Evolutionary conservation across 1,139 yeast genomes (phyloP).

Genomic region (Wickerhamiella infanticola): DNA sequence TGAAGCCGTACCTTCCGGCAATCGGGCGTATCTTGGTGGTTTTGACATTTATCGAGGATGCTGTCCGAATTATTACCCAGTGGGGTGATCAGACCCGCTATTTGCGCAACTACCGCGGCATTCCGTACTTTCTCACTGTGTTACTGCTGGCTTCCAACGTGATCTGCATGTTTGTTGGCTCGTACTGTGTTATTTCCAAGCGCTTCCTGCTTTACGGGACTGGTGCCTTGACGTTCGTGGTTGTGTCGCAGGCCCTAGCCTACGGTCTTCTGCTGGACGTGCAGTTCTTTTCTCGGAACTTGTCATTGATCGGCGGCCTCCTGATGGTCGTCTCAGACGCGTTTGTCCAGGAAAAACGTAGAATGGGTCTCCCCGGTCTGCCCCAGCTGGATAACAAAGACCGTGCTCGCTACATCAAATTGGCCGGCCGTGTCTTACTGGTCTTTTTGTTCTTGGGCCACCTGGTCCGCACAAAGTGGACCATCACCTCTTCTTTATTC

Average conservation of each 20-base stretch:
- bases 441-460: slow-evolving; percentile 78
- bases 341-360: slow-evolving; percentile 63
- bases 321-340: slow-evolving; percentile 81
- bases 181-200: slow-evolving; percentile 57
- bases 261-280: slow-evolving; percentile 80
- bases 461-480: slow-evolving; percentile 50
- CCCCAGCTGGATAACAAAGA: slow-evolving; percentile 78
- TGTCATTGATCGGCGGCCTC: slow-evolving; percentile 87
- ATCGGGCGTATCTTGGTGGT: slow-evolving; percentile 84
- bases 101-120: slow-evolving; percentile 62
- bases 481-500: slow-evolving; percentile 47
- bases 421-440: slow-evolving; percentile 80
- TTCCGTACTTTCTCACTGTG: slow-evolving; percentile 67
- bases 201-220: slow-evolving; percentile 62
- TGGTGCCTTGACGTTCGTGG: slow-evolving; percentile 52
- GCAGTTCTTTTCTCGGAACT: slow-evolving; percentile 67
- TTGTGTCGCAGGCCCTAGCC: slow-evolving; percentile 69
- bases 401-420: slow-evolving; percentile 66
- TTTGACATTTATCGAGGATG: slow-evolving; percentile 87
- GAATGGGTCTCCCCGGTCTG: slow-evolving; percentile 69
- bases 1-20: slow-evolving; percentile 41
- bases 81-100: slow-evolving; percentile 88
- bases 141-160: slow-evolving; percentile 51
- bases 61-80: slow-evolving; percentile 68
- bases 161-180: slow-evolving; percentile 54